Base-by-base conservation (phyloP, 2,329 filamentous ascomycete genomes). In the Exophiala spinifera region DNA sequence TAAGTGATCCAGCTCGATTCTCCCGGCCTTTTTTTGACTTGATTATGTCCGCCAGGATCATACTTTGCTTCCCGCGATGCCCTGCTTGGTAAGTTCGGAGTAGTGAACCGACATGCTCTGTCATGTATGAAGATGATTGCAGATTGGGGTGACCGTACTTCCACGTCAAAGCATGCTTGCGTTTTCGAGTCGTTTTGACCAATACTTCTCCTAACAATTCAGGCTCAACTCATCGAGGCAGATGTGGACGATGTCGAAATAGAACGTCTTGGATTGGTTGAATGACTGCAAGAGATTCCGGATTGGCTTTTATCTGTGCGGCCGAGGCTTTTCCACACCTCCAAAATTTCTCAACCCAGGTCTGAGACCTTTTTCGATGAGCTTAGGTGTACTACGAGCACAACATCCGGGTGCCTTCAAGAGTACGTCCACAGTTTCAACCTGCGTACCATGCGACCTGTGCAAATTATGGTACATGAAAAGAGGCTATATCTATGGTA, bases 81-180 rank as follows among this genome's bases (percentile, higher is more conserved):
- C 25, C 46, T 49, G 28, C 46, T 19, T n/a, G 46, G 46, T 20
- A 13, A 40, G 1, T 39, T 49, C 34, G 28, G 42, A 23, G 7
- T 39, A 36, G 46, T 33, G 11, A 49, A 31, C 13, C 28, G 19
- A 13, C 46, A 49, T 40, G 46, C 46, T 23, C n/a, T 39, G 10
- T 31, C 46, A n/a, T 33, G 46, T 19, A 23, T 49, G 28, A 49
- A 36, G 15, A 49, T 49, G 15, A 49, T 49, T 23, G 25, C 46
- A 19, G 31, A 6, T n/a, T 11, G 34, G 40, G 11, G 19, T 7
- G 25, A 5, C 3, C 8, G 25, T 31, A 17, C 19, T n/a, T 4
- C 40, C 40, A 20, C 19, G 13, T n/a, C n/a, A 11, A 3, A 11
- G 4, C 4, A n/a, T 17, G 25, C 40, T n/a, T 44, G 17, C 2